Conservation (phyloP, 2,329 filamentous ascomycete genomes). For the Calcarisporium arbuscula region DNA sequence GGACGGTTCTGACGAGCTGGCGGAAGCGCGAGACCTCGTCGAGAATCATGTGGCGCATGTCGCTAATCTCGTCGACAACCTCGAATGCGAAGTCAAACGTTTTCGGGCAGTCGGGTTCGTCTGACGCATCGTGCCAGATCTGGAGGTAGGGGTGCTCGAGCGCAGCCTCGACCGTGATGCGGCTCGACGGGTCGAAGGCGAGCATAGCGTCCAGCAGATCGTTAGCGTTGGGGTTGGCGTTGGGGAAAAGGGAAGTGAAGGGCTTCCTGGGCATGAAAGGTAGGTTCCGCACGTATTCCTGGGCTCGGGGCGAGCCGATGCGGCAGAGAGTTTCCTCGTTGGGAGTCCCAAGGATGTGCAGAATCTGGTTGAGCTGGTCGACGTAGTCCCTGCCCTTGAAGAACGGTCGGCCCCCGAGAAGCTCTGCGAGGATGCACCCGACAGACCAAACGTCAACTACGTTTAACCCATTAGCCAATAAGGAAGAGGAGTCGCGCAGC, state of each 20-base stretch:
- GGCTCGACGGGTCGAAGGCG: constrained; percentile 88
- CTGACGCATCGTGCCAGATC: constrained; percentile 97
- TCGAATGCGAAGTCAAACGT: constrained; percentile 99
- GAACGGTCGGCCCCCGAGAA: constrained; percentile 92
- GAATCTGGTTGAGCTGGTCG: constrained; percentile 98
- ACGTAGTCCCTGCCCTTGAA: constrained; percentile 99
- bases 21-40: constrained; percentile 91
- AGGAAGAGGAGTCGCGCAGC: too few relatives aligned
- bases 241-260: constrained; percentile 83
- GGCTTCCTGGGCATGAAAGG: constrained; percentile 91
- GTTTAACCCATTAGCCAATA: constrained; percentile 8
- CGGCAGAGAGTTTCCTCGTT: constrained; percentile 90
- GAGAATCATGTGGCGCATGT: constrained; percentile 96
- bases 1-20: constrained; percentile 47
- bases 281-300: constrained; percentile 96
- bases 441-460: constrained; percentile 98
- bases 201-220: constrained; percentile 96
- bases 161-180: constrained; percentile 90
- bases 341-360: constrained; percentile 94
- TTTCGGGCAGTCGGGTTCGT: constrained; percentile 88
- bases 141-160: constrained; percentile 94
- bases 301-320: constrained; percentile 90
- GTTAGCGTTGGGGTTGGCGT: constrained; percentile 91
- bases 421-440: constrained; percentile 92
- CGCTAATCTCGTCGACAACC: constrained; percentile 86